A percentile compares a stretch with the other conserved stretches of the same genome.
These are phyloP conservation scores for Naegleria fowleri DNA, from an alignment of 208 protist genomes.

Conservation along the genomic window DNA sequence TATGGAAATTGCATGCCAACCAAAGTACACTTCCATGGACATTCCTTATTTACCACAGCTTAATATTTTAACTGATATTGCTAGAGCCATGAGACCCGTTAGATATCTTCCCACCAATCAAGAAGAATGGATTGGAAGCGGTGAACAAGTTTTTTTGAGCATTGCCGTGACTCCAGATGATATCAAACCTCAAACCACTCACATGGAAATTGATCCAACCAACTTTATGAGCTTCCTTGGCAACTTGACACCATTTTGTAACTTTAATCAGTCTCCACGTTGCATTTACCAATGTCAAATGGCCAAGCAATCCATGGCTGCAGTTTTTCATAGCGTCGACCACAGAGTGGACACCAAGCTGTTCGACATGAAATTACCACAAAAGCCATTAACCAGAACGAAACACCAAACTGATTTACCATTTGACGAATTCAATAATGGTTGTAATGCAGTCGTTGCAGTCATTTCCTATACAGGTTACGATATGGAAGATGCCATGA, in stretches of 20 bases:
- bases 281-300: slow-evolving; percentile 99
- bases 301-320: slow-evolving; percentile 99
- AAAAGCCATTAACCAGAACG: slow-evolving; percentile 89
- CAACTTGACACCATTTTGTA: slow-evolving; percentile 96
- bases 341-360: slow-evolving; percentile 97
- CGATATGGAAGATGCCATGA: slow-evolving; percentile 99
- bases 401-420: slow-evolving; percentile 80
- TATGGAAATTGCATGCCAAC: slow-evolving; percentile 34
- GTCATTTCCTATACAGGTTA: slow-evolving; percentile 99
- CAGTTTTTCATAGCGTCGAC: slow-evolving; percentile 75
- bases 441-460: slow-evolving; percentile 97
- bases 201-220: slow-evolving; percentile 87
- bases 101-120: slow-evolving; percentile 58
- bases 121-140: slow-evolving; percentile 79
- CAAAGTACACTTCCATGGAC: not conserved
- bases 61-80: slow-evolving; percentile 77
- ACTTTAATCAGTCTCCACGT: slow-evolving; percentile 99
- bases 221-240: slow-evolving; percentile 94
- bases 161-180: slow-evolving; percentile 75
- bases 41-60: slow-evolving; percentile 63
- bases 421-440: slow-evolving; percentile 93
- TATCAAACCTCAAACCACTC: slow-evolving; percentile 68
- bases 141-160: slow-evolving; percentile 96
- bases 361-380: slow-evolving; percentile 91
- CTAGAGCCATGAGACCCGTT: slow-evolving; percentile 91